Conservation (phyloP, 2,329 filamentous ascomycete genomes). For the Coniochaeta prunicola region DNA sequence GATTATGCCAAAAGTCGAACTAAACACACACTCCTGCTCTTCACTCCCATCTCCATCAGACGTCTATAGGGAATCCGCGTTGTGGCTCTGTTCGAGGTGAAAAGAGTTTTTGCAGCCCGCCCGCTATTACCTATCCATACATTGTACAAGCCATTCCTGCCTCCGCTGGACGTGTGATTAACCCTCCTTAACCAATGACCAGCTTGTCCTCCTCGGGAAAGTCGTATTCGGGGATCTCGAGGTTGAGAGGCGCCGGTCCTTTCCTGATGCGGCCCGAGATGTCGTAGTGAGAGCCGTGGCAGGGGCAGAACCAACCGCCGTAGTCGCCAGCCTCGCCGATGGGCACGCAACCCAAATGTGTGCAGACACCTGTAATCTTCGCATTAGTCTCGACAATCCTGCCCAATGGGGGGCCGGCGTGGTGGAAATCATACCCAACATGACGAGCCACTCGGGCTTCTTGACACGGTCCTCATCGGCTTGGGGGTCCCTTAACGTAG, state of each 20-base stretch:
- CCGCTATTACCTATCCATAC: constrained; percentile 6
- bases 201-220: constrained; percentile 87
- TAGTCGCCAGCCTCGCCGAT: constrained; percentile 98
- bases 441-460: constrained; percentile 98
- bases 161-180: background rate
- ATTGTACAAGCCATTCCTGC: constrained; percentile 4
- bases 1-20: constrained; percentile 6
- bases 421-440: constrained; percentile 65
- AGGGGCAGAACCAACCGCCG: constrained; percentile 99
- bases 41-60: background rate
- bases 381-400: constrained; percentile 13
- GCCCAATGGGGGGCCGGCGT: background rate
- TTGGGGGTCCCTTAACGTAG: constrained; percentile 84
- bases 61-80: constrained; percentile 7
- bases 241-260: constrained; percentile 93
- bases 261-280: constrained; percentile 98
- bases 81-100: constrained; percentile 3
- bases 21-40: background rate
- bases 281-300: constrained; percentile 99
- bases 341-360: constrained; percentile 96
- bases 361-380: constrained; percentile 75
- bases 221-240: constrained; percentile 88
- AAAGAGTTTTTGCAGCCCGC: background rate
- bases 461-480: constrained; percentile 87
- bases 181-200: constrained; percentile 73